Evolutionary conservation across 2,329 filamentous ascomycete species (phyloP), one percentile per base, ranked within the genome.

Genomic region (Metarhizium guizhouense): DNA sequence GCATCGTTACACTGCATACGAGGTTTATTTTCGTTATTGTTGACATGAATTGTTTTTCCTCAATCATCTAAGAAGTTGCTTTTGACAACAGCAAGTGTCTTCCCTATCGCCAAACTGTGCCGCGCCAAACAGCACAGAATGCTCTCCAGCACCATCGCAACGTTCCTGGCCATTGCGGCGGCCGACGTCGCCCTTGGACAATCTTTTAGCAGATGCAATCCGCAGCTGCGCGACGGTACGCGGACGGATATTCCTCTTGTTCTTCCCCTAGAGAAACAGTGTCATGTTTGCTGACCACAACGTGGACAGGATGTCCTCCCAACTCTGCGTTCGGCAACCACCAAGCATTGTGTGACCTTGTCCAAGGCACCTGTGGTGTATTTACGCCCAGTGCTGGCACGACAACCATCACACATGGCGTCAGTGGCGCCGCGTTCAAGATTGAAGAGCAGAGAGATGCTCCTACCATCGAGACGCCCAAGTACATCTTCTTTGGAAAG

Each of bases 401-500:
- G 25, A 47, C 57, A 25, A 25, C 25, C 25, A 2, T 68, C 25
- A 57, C 60, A 1, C 68, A 69, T 53, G 57, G 58, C 8, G 53
- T 59, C 29, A 56, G 63, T 5, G 72, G 71, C 8, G 70, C 68
- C 43, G 59, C 63, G 53, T 68, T 72, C 65, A 81, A 81, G 57
- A 90, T 90, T 68, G 78, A 76, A 0, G 69, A 80, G 6, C 71
- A 75, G 34, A 72, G 71, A 36, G 79, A 84, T 47, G 77, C 75
- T 47, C 81, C 86, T 16, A 84, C 82, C 13, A 88, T 90, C 68
- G 79, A 77, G 63, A 78, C 79, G 8, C 78, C 85, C 61, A 90
- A 87, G 77, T 92, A 91, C 74, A 88, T 94, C 68, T 91, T 94
- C 86, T 94, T 91, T 64, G 89, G 89, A 50, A 82, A 81, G 59